A percentile compares a stretch with the other conserved stretches of the same genome.
phyloP scores from a whole-genome alignment of 1,139 yeast species.

The Zygosaccharomyces sapae region DNA sequence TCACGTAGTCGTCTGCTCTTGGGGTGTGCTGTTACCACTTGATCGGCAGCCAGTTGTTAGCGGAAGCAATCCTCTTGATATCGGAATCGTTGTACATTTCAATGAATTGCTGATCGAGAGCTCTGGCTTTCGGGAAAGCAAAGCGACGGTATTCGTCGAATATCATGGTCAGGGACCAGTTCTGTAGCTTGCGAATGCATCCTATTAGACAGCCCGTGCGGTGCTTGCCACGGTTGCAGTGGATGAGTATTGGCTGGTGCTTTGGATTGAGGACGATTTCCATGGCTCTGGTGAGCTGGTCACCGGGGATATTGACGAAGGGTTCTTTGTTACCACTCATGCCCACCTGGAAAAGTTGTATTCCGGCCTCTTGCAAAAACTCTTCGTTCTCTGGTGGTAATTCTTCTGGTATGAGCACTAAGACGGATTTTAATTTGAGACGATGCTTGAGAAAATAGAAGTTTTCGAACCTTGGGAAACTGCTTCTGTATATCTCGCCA shows the following conservation, averaged over 20 bases:
- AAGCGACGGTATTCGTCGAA: slow-evolving; percentile 92
- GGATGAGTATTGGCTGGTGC: slow-evolving; percentile 87
- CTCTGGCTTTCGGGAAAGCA: slow-evolving; percentile 92
- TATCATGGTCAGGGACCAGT: slow-evolving; percentile 89
- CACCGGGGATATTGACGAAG: slow-evolving; percentile 76
- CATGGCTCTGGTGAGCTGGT: slow-evolving; percentile 72
- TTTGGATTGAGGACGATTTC: slow-evolving; percentile 75
- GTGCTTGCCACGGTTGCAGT: slow-evolving; percentile 94
- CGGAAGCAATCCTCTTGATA: slow-evolving; percentile 50
- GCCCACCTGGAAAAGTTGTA: slow-evolving; percentile 78
- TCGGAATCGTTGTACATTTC: slow-evolving; percentile 74
- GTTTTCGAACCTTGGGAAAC: slow-evolving; percentile 83
- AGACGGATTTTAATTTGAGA: slow-evolving; percentile 63
- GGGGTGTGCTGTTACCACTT: no score
- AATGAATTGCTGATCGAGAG: slow-evolving; percentile 91
- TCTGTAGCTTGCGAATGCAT: slow-evolving; percentile 78
- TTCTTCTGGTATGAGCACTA: slow-evolving; percentile 86
- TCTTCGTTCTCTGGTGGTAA: slow-evolving; percentile 73
- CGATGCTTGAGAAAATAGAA: slow-evolving; percentile 58
- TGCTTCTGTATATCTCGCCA: slow-evolving; percentile 74
- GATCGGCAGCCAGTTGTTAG: slow-evolving; percentile 59
- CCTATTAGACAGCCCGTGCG: slow-evolving; percentile 96
- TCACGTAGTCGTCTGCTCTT: no score
- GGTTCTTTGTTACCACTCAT: slow-evolving; percentile 96
- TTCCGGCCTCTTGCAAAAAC: slow-evolving; percentile 57